A percentile compares a stretch with the other conserved stretches of the same genome.
These are phyloP conservation scores for Neofusicoccum parvum DNA, from an alignment of 2,329 filamentous ascomycete species.

Conservation along the genomic window DNA sequence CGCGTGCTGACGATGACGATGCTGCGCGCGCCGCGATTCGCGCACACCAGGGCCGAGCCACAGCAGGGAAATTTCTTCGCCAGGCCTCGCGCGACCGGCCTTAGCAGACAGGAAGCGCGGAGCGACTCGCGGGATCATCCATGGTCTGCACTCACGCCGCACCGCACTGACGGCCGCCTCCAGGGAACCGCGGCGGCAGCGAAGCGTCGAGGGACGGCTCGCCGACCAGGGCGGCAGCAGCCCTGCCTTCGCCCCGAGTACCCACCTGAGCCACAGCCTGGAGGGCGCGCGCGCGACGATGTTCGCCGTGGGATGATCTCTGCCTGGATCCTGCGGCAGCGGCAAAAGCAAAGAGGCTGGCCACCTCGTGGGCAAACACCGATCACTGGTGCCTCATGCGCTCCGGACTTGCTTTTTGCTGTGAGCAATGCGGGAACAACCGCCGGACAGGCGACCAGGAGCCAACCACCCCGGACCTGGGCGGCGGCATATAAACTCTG, in stretches of 20 bases:
- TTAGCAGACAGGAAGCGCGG: constrained; percentile 14
- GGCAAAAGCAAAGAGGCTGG: neutral
- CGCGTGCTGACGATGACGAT: constrained; percentile 9
- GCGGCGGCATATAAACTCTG: neutral
- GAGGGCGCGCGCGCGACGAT: too few species aligned
- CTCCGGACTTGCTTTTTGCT: neutral
- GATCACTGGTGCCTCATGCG: neutral
- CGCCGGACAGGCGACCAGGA: constrained; percentile 6
- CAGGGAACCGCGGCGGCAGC: neutral
- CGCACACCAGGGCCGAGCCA: neutral
- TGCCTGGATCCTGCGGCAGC: neutral
- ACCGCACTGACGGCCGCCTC: constrained; percentile 5
- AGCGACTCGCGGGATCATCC: constrained; percentile 14
- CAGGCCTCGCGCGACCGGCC: neutral
- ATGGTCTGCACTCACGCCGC: constrained; percentile 8
- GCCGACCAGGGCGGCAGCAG: constrained; percentile 8
- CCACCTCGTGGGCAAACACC: neutral
- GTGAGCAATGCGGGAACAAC: constrained; percentile 3
- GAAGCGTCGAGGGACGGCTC: constrained; percentile 16
- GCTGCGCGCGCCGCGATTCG: neutral
- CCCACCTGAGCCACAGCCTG: neutral
- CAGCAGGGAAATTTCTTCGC: constrained; percentile 6
- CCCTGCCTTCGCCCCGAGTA: neutral
- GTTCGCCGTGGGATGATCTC: neutral
- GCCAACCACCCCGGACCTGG: constrained; percentile 2